Evolutionary conservation across 495 filamentous ascomycete species (phyloP).

Genomic region (Talaromyces ruber): DNA sequence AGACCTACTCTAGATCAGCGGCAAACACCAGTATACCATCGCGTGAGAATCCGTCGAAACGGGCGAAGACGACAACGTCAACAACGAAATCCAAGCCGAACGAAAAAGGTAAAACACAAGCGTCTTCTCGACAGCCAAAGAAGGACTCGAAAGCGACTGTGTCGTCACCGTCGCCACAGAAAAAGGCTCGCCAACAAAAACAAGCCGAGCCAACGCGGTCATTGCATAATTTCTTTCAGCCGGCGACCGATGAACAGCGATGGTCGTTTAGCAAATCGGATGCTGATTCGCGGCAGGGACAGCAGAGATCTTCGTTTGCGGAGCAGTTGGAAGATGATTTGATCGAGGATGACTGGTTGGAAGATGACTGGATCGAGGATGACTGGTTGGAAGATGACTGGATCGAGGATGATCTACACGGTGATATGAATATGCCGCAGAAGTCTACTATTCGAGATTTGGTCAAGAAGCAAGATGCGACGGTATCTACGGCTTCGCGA

Average conservation of each 20-base stretch:
- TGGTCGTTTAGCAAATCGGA: slow-evolving; percentile 24
- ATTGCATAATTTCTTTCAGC: slow-evolving; percentile 13
- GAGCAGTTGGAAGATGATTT: slow-evolving; percentile 27
- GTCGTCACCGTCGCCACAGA: slow-evolving; percentile 1
- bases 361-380: slow-evolving; percentile 38
- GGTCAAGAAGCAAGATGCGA: neutral
- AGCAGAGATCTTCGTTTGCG: neutral
- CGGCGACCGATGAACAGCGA: slow-evolving; percentile 19
- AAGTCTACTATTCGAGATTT: neutral
- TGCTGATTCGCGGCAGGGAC: slow-evolving; percentile 7
- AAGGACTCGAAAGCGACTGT: neutral
- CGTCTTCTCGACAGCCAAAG: neutral
- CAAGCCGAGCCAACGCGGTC: slow-evolving; percentile 5
- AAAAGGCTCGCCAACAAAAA: neutral
- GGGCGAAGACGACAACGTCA: neutral
- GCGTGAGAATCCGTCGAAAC: neutral
- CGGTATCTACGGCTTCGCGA: neutral
- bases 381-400: slow-evolving; percentile 36
- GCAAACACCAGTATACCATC: neutral
- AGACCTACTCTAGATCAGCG: neutral
- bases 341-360: slow-evolving; percentile 42
- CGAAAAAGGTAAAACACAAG: neutral
- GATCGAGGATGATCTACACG: slow-evolving; percentile 30
- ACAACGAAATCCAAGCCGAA: slow-evolving; percentile 1
- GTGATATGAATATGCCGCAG: slow-evolving; percentile 2